Conservation (phyloP, 345 rosid species). For the Lepidium sativum region DNA sequence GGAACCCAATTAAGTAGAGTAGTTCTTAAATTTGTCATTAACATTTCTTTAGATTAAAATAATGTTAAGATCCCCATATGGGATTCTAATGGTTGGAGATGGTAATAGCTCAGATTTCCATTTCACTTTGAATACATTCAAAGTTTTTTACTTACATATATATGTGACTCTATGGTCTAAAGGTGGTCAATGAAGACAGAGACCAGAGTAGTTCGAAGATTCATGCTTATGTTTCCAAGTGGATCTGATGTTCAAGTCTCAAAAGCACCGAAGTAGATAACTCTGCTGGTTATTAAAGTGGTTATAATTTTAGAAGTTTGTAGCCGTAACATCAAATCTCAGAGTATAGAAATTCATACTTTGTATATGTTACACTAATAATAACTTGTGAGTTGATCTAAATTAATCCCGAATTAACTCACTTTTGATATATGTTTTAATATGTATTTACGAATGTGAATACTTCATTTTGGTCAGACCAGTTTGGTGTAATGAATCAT, state of each 20-base stretch:
- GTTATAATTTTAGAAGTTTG: neutral
- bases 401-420: no score
- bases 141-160: neutral
- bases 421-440: no score
- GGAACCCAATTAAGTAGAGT: no score
- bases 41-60: no score
- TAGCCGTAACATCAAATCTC: no score
- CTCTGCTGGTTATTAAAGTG: neutral
- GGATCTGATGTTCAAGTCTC: conserved; percentile 12
- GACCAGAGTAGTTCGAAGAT: conserved; percentile 6
- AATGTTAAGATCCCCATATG: no score
- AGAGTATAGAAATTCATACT: neutral
- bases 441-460: no score
- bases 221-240: conserved; percentile 8
- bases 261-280: neutral
- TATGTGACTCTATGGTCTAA: neutral
- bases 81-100: no score
- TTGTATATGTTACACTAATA: neutral
- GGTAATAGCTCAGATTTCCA: neutral
- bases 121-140: neutral
- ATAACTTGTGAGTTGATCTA: neutral
- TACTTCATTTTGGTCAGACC: no score
- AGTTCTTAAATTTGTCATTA: no score
- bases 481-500: no score
- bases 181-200: conserved; percentile 24